Conservation (phyloP, 495 filamentous ascomycete species). For the Tetracladium marchalianum region DNA sequence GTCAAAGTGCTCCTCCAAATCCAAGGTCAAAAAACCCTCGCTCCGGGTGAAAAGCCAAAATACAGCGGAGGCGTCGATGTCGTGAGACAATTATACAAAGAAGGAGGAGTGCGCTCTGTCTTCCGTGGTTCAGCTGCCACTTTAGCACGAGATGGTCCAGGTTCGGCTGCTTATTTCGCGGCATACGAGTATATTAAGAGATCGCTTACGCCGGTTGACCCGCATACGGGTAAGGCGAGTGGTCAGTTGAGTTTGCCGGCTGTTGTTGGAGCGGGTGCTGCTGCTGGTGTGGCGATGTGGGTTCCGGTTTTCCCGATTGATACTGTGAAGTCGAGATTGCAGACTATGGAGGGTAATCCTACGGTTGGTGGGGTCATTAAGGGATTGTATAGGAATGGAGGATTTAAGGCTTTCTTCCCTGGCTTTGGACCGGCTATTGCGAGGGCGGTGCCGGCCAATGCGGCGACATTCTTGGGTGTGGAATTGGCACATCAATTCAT, state of each 20-base stretch:
- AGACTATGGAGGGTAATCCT: slow-evolving; percentile 81
- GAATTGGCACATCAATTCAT: slow-evolving; percentile 76
- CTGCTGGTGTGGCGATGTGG: slow-evolving; percentile 97
- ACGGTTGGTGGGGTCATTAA: slow-evolving; percentile 72
- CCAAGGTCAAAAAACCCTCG: slow-evolving; percentile 80
- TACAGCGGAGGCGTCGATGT: slow-evolving; percentile 86
- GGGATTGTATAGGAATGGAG: slow-evolving; percentile 68
- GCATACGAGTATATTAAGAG: slow-evolving; percentile 94
- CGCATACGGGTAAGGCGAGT: slow-evolving; percentile 54
- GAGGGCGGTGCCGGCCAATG: slow-evolving; percentile 91
- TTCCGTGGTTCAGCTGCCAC: slow-evolving; percentile 89
- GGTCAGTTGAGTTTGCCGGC: slow-evolving; percentile 71
- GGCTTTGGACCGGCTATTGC: slow-evolving; percentile 89
- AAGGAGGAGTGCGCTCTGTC: slow-evolving; percentile 81
- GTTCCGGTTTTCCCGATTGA: slow-evolving; percentile 97
- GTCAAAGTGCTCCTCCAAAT: slow-evolving; percentile 98
- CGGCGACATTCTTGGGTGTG: slow-evolving; percentile 61
- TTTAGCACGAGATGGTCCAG: slow-evolving; percentile 85
- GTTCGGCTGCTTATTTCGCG: slow-evolving; percentile 90
- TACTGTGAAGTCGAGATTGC: slow-evolving; percentile 88
- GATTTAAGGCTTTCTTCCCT: slow-evolving; percentile 92
- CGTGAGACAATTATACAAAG: slow-evolving; percentile 87
- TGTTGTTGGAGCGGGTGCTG: slow-evolving; percentile 78
- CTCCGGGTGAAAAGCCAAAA: slow-evolving; percentile 84
- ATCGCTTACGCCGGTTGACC: slow-evolving; percentile 74